Percentiles rank a stretch among this genome's conserved stretches.
These are phyloP conservation scores for Mycena pura DNA, from an alignment of 768 basidiomycete genomes.

Conservation along the genomic window DNA sequence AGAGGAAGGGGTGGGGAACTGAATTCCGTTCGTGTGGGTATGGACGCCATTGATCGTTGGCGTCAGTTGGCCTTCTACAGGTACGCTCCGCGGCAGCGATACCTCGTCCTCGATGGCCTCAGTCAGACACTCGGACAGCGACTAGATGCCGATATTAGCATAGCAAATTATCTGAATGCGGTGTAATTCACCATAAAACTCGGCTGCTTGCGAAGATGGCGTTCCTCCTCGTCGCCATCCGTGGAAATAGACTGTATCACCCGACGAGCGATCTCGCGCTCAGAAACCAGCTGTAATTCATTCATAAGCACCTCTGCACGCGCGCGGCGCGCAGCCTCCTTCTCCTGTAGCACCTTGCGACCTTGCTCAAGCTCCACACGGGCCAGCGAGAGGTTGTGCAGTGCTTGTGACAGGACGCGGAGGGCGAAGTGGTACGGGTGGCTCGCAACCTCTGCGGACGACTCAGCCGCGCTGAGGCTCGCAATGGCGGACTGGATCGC, in stretches of 20 bases:
- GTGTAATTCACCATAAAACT: conserved; percentile 70
- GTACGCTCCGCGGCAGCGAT: conserved; percentile 41
- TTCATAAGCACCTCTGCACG: conserved; percentile 63
- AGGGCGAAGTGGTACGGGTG: conserved; percentile 74
- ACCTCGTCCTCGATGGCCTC: conserved; percentile 63
- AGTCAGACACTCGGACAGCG: conserved; percentile 57
- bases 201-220: conserved; percentile 60
- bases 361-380: conserved; percentile 71
- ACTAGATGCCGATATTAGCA: conserved; percentile 39
- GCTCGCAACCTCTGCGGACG: conserved; percentile 50
- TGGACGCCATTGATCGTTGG: conserved; percentile 29
- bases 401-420: conserved; percentile 72
- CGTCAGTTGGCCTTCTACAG: conserved; percentile 40
- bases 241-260: conserved; percentile 73
- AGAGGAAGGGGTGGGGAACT: not conserved
- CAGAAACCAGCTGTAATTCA: conserved; percentile 59
- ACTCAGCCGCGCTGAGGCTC: conserved; percentile 49
- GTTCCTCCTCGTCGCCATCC: conserved; percentile 53
- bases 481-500: conserved; percentile 72
- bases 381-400: conserved; percentile 61
- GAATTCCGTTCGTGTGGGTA: conserved; percentile 1
- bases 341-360: conserved; percentile 60
- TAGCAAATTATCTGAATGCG: too few species aligned
- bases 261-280: conserved; percentile 70
- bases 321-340: conserved; percentile 56